phyloP scores from a whole-genome alignment of 441 rosid genomes.

The Pelargonium citronellum region DNA sequence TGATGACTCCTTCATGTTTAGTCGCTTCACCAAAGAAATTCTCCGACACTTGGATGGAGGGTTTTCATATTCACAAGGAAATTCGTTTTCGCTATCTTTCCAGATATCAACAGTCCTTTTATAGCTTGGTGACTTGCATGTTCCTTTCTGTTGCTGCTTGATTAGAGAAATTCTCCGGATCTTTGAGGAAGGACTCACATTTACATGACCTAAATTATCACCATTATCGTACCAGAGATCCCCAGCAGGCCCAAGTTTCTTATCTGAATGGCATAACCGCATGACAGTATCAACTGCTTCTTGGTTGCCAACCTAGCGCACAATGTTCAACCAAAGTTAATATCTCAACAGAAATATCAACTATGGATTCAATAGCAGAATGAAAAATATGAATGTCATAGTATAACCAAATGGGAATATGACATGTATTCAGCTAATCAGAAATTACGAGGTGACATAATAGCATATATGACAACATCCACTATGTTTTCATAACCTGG shows the following conservation, averaged over 20 bases:
- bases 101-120: conserved; percentile 9
- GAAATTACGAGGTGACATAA: no score
- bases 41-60: conserved; percentile 52
- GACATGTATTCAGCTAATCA: no score
- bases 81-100: conserved; percentile 36
- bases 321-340: not conserved
- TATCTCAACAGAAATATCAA: no score
- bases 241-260: conserved; percentile 22
- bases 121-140: no score
- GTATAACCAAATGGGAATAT: no score
- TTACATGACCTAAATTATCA: conserved; percentile 38
- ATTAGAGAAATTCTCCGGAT: conserved; percentile 45
- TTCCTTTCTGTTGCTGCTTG: conserved; percentile 28
- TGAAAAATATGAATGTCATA: no score
- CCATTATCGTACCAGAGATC: conserved; percentile 27
- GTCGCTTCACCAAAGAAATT: conserved; percentile 39
- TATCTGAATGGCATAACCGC: conserved; percentile 30
- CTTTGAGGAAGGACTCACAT: conserved; percentile 63
- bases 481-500: no score
- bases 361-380: no score
- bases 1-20: conserved; percentile 36
- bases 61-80: conserved; percentile 37
- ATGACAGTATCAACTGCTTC: conserved; percentile 58
- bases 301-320: conserved; percentile 59
- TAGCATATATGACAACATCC: no score